Conservation (phyloP, 208 protist genomes). For the Leishmania arabica region DNA sequence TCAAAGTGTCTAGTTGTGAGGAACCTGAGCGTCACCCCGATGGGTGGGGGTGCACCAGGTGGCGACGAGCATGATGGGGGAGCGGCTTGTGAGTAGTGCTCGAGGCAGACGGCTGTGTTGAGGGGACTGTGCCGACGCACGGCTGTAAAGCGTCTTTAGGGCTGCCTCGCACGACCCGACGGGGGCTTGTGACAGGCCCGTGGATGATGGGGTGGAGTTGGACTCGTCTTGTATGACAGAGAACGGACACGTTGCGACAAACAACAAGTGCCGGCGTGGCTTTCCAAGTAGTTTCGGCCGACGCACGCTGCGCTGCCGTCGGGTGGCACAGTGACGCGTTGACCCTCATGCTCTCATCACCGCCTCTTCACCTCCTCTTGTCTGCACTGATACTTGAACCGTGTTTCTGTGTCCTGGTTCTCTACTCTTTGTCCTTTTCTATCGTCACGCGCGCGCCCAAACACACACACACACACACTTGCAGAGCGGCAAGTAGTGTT, state of each 20-base stretch:
- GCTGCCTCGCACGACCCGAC: background rate
- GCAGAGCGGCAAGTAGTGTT: background rate
- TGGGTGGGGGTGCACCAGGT: background rate
- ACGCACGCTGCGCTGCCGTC: background rate
- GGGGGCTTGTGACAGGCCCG: background rate
- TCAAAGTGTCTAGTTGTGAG: background rate
- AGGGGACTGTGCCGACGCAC: background rate
- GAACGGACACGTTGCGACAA: background rate
- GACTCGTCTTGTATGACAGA: background rate
- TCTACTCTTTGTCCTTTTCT: background rate
- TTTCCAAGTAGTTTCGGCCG: too few species aligned
- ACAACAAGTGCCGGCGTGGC: background rate
- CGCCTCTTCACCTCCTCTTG: background rate
- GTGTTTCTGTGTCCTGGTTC: background rate
- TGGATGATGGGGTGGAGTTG: background rate
- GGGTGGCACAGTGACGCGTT: background rate
- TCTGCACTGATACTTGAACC: background rate
- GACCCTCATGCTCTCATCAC: background rate
- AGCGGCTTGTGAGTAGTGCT: background rate
- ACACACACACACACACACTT: background rate
- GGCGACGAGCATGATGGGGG: background rate
- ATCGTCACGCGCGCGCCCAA: background rate
- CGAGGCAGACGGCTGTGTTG: background rate
- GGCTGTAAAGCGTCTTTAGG: background rate
- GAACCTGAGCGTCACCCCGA: background rate